A percentile compares a stretch with the other conserved stretches of the same genome.
Evolutionary conservation across 768 basidiomycete genomes (phyloP).

Genomic region (Russula vinacea): DNA sequence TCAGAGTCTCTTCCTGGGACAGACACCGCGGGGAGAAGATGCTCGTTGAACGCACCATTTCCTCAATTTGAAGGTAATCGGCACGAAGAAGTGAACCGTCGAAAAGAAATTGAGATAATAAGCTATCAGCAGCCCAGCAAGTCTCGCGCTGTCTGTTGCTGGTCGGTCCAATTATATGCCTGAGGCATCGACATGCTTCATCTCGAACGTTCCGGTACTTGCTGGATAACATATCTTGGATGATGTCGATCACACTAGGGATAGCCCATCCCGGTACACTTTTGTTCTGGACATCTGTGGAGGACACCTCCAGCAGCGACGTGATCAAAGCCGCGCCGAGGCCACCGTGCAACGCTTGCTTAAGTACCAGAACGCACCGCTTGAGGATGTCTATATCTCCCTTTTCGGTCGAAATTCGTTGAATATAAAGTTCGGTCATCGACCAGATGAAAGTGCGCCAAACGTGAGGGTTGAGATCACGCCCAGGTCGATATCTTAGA

Average conservation of each 20-base stretch:
- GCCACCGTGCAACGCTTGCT: constrained; percentile 18
- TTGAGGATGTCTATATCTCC: constrained; percentile 8
- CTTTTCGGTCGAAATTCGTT: not conserved
- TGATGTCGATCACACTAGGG: constrained; percentile 8
- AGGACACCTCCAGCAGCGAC: constrained; percentile 5
- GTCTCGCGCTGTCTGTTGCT: not conserved
- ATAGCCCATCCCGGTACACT: constrained; percentile 3
- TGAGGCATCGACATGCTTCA: constrained; percentile 12
- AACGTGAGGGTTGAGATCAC: constrained; percentile 23
- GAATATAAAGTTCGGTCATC: constrained; percentile 22
- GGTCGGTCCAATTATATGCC: not conserved
- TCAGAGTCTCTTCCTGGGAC: constrained; percentile 16
- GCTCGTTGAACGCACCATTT: not conserved
- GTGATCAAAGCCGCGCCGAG: constrained; percentile 20
- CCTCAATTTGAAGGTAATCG: constrained; percentile 12
- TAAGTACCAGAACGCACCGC: constrained; percentile 22
- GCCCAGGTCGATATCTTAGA: constrained; percentile 17
- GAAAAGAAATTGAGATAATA: constrained; percentile 14
- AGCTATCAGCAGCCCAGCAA: constrained; percentile 4
- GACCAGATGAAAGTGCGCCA: constrained; percentile 28
- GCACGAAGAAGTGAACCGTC: constrained; percentile 22
- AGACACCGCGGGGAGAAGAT: constrained; percentile 16
- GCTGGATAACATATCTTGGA: constrained; percentile 24
- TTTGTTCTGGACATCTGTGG: not conserved
- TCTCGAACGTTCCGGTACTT: constrained; percentile 10